phyloP scores from a whole-genome alignment of 2,329 filamentous ascomycete species.

The Neonectria sp. region DNA sequence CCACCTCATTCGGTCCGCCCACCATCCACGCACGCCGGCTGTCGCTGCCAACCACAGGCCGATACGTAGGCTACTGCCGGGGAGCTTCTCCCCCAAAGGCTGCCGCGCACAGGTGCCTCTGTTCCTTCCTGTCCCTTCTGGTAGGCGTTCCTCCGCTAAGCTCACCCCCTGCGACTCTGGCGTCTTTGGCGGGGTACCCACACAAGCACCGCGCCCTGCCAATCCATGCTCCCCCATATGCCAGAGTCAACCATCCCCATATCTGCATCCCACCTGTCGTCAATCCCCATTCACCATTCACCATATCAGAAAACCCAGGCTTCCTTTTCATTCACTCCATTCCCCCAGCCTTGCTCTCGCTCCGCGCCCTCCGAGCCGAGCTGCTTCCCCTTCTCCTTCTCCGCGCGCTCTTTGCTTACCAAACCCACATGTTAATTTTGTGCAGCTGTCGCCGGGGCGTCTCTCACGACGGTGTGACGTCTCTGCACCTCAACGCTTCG shows the following conservation, averaged over 20 bases:
- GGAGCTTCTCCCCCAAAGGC: constrained; percentile 12
- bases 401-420: constrained; percentile 42
- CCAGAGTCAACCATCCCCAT: constrained; percentile 43
- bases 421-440: constrained; percentile 71
- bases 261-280: constrained; percentile 42
- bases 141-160: constrained; percentile 30
- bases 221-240: constrained; percentile 51
- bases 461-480: constrained; percentile 67
- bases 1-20: not conserved
- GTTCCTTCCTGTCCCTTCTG: constrained; percentile 1
- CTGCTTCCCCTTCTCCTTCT: constrained; percentile 39
- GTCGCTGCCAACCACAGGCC: constrained; percentile 8
- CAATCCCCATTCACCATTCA: constrained; percentile 37
- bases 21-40: constrained; percentile 10
- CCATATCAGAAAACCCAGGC: constrained; percentile 28
- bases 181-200: constrained; percentile 53
- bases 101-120: constrained; percentile 1
- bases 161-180: constrained; percentile 39
- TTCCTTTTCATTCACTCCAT: constrained; percentile 29
- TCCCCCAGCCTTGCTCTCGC: constrained; percentile 13
- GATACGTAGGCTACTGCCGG: constrained; percentile 3
- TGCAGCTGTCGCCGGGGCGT: constrained; percentile 67
- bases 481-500: constrained; percentile 62
- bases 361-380: constrained; percentile 19
- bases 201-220: constrained; percentile 54